A percentile compares a stretch with the other conserved stretches of the same genome.
These are phyloP conservation scores for Cantharellus anzutake DNA, from an alignment of 768 basidiomycete species.

Conservation along the genomic window DNA sequence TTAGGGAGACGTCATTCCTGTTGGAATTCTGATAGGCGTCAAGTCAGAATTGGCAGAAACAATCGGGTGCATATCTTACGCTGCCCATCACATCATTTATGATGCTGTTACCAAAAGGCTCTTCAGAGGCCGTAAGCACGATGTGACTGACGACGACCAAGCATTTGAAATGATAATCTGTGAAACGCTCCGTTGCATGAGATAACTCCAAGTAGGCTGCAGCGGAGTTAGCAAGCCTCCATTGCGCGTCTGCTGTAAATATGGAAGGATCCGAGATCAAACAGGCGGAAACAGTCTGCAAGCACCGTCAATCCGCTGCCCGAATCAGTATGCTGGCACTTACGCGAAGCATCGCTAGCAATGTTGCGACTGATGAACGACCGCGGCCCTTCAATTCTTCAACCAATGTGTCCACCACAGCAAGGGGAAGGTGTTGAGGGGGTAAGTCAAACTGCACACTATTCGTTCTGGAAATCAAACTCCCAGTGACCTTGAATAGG, in stretches of 20 bases:
- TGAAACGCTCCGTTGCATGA: slow-evolving; percentile 24
- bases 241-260: slow-evolving; percentile 18
- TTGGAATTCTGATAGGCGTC: neutral
- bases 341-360: slow-evolving; percentile 38
- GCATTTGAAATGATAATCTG: slow-evolving; percentile 36
- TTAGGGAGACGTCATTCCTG: neutral
- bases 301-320: slow-evolving; percentile 13
- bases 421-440: slow-evolving; percentile 17
- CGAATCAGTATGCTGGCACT: neutral
- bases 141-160: neutral
- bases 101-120: neutral
- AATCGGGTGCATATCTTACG: neutral
- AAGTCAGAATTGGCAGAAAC: neutral
- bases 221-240: slow-evolving; percentile 31
- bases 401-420: slow-evolving; percentile 31
- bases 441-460: neutral
- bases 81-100: neutral
- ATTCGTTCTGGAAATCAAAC: slow-evolving; percentile 18
- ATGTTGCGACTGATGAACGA: slow-evolving; percentile 28
- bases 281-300: neutral
- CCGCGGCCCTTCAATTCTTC: slow-evolving; percentile 37
- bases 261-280: slow-evolving; percentile 14
- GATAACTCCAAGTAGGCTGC: slow-evolving; percentile 32
- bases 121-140: neutral
- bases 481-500: slow-evolving; percentile 30